These are phyloP conservation scores for Fusarium pseudograminearum DNA, from an alignment of 2,329 filamentous ascomycete genomes.

Conservation along the genomic window DNA sequence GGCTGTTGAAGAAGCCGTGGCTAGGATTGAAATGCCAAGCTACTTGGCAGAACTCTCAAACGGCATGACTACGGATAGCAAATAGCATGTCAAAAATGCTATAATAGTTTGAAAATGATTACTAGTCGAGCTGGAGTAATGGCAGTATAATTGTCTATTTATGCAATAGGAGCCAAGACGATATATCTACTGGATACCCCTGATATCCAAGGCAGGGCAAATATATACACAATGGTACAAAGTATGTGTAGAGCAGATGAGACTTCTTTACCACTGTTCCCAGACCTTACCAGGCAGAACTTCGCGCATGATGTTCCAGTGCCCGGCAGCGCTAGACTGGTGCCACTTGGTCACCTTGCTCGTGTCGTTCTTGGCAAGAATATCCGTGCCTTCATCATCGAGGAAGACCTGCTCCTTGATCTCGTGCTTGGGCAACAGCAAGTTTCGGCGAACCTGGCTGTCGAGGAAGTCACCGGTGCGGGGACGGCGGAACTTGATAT, in stretches of 20 bases:
- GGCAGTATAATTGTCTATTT: neutral
- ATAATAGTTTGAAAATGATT: slow-evolving; percentile 34
- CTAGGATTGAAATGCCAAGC: slow-evolving; percentile 68
- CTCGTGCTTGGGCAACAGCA: slow-evolving; percentile 79
- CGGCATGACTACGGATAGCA: slow-evolving; percentile 54
- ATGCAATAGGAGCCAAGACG: neutral
- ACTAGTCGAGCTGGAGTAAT: neutral
- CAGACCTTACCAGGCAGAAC: slow-evolving; percentile 84
- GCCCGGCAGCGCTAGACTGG: slow-evolving; percentile 79
- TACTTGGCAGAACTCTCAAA: slow-evolving; percentile 65
- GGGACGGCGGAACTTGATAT: slow-evolving; percentile 75
- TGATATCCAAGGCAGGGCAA: slow-evolving; percentile 8
- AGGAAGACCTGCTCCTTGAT: slow-evolving; percentile 66
- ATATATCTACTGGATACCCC: slow-evolving; percentile 1
- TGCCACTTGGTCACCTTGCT: slow-evolving; percentile 77
- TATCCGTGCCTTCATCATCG: slow-evolving; percentile 58
- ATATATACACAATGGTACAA: slow-evolving; percentile 19
- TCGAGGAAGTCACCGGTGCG: slow-evolving; percentile 74
- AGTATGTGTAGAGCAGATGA: neutral
- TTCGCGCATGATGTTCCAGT: slow-evolving; percentile 92
- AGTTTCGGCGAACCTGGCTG: slow-evolving; percentile 76
- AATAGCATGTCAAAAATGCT: slow-evolving; percentile 47
- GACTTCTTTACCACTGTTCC: slow-evolving; percentile 76
- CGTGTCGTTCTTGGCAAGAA: slow-evolving; percentile 74
- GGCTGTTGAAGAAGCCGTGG: slow-evolving; percentile 71